A percentile compares a stretch with the other conserved stretches of the same genome.
Conservation (phyloP, 2,329 filamentous ascomycete species). For the Fusarium chaquense region DNA sequence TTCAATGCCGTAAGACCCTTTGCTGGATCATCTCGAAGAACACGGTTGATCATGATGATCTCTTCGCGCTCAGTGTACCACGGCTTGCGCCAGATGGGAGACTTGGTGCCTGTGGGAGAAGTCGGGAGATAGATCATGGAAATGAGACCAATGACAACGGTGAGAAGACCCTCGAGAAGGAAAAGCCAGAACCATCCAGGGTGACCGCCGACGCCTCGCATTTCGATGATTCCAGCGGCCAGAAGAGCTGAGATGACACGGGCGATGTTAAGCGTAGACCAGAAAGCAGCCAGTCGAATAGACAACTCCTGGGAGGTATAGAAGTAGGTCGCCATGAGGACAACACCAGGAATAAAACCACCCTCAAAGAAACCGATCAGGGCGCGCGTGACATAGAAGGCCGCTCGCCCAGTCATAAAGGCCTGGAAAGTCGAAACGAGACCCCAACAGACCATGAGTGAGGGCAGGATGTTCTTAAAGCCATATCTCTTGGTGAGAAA, state of each 20-base stretch:
- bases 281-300: slow-evolving; percentile 75
- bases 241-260: slow-evolving; percentile 62
- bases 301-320: slow-evolving; percentile 77
- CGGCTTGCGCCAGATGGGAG: slow-evolving; percentile 69
- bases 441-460: slow-evolving; percentile 64
- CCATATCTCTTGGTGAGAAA: slow-evolving; percentile 69
- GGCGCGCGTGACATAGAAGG: slow-evolving; percentile 64
- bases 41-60: slow-evolving; percentile 75
- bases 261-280: slow-evolving; percentile 64
- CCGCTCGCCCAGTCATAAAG: slow-evolving; percentile 60
- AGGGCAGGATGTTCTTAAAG: slow-evolving; percentile 67
- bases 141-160: slow-evolving; percentile 63
- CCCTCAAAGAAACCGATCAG: slow-evolving; percentile 67
- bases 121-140: slow-evolving; percentile 71
- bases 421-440: slow-evolving; percentile 62
- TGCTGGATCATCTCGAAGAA: slow-evolving; percentile 66
- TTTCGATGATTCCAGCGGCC: slow-evolving; percentile 61
- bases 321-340: slow-evolving; percentile 78
- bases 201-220: slow-evolving; percentile 61
- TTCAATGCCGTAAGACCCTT: slow-evolving; percentile 63
- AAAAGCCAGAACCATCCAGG: slow-evolving; percentile 69
- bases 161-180: slow-evolving; percentile 58
- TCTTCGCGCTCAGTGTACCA: slow-evolving; percentile 78
- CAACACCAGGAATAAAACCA: slow-evolving; percentile 70
- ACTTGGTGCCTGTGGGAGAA: slow-evolving; percentile 74